Conservation (phyloP, 2,329 filamentous ascomycete species). For the Tolypocladium amazonense region DNA sequence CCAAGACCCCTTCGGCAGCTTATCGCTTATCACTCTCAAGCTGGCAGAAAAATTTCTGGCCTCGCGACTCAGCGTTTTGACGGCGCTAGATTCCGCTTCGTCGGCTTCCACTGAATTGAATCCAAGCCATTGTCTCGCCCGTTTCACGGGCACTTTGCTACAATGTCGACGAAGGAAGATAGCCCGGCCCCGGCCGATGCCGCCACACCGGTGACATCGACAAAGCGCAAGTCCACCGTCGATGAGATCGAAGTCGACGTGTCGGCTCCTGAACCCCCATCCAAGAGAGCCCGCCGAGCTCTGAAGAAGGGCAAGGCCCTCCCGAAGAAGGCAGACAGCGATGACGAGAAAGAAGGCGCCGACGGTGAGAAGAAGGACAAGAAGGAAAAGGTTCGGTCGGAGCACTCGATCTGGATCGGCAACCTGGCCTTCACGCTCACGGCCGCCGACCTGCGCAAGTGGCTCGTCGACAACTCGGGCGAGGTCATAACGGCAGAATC, state of each 20-base stretch:
- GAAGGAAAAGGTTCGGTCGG: slow-evolving; percentile 51
- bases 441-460: slow-evolving; percentile 62
- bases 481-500: slow-evolving; percentile 54
- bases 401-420: slow-evolving; percentile 89
- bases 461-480: slow-evolving; percentile 64
- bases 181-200: slow-evolving; percentile 1
- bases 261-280: slow-evolving; percentile 80
- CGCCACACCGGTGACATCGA: slow-evolving; percentile 9
- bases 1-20: not conserved
- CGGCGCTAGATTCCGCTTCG: not conserved
- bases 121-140: not conserved
- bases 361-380: slow-evolving; percentile 28
- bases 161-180: slow-evolving; percentile 7
- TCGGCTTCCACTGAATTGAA: not conserved
- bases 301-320: slow-evolving; percentile 72
- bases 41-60: not conserved
- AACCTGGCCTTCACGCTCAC: slow-evolving; percentile 82
- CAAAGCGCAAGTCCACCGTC: slow-evolving; percentile 59
- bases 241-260: slow-evolving; percentile 86
- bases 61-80: not conserved
- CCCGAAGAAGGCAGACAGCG: slow-evolving; percentile 28
- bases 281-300: slow-evolving; percentile 83
- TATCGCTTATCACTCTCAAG: slow-evolving; percentile 11
- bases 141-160: not conserved
- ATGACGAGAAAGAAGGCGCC: slow-evolving; percentile 21